A percentile compares a stretch with the other conserved stretches of the same genome.
Evolutionary conservation across 352 stramenopile species (phyloP).

Genomic region (Phytophthora pini): DNA sequence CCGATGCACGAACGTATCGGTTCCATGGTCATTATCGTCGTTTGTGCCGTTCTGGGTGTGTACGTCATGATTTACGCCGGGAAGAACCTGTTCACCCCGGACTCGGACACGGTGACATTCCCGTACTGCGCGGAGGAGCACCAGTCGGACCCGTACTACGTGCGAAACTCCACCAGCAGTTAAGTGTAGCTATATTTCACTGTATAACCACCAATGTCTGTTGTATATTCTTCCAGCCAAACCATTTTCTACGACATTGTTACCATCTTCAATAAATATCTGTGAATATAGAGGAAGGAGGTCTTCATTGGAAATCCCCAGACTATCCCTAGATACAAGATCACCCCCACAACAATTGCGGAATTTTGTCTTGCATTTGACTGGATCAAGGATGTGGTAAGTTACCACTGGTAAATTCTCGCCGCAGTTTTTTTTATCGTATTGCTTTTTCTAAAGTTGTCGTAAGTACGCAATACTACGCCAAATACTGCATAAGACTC

Average conservation of each 20-base stretch:
- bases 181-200: background rate
- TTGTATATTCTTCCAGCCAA: background rate
- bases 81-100: constrained; percentile 48
- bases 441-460: too few relatives aligned
- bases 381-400: too few relatives aligned
- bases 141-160: constrained; percentile 55
- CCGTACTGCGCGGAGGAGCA: constrained; percentile 60
- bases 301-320: too few relatives aligned
- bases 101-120: constrained; percentile 40
- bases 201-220: background rate
- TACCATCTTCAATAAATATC: background rate
- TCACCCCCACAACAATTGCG: too few relatives aligned
- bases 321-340: too few relatives aligned
- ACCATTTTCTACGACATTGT: too few relatives aligned
- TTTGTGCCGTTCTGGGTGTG: constrained; percentile 39
- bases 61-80: constrained; percentile 55
- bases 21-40: constrained; percentile 40
- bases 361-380: too few relatives aligned
- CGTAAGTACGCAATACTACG: too few relatives aligned
- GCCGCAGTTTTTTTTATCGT: too few relatives aligned
- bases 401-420: too few relatives aligned
- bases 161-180: constrained; percentile 29
- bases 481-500: too few relatives aligned
- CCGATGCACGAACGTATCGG: constrained; percentile 47
- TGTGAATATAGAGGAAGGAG: too few relatives aligned